phyloP scores from a whole-genome alignment of 1,284 basidiomycete species.

The Austroboletus novae-zelandiae region DNA sequence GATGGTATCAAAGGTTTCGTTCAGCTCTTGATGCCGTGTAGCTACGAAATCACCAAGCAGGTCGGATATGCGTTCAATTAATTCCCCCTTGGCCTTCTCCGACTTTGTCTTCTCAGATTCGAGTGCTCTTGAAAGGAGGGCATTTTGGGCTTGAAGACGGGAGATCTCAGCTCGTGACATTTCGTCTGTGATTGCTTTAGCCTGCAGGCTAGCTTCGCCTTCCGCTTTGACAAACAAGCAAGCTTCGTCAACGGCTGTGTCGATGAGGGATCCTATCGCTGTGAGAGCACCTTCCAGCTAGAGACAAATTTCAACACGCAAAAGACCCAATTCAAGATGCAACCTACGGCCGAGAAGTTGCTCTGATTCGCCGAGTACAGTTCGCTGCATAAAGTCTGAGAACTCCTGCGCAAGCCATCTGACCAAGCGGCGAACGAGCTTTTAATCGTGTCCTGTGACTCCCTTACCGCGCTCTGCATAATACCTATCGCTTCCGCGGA shows the following conservation, averaged over 20 bases:
- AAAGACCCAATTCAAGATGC: neutral
- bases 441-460: conserved; percentile 53
- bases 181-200: conserved; percentile 49
- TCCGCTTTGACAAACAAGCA: conserved; percentile 57
- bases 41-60: conserved; percentile 70
- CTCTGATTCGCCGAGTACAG: conserved; percentile 42
- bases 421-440: conserved; percentile 55
- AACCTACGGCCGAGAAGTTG: conserved; percentile 45
- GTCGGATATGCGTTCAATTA: conserved; percentile 69
- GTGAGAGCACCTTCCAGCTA: conserved; percentile 55
- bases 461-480: conserved; percentile 48
- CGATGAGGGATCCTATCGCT: conserved; percentile 53
- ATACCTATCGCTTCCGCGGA: conserved; percentile 53
- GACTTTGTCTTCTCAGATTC: conserved; percentile 66
- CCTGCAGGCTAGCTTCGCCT: conserved; percentile 47
- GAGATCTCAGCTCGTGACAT: conserved; percentile 60
- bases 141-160: conserved; percentile 73
- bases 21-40: conserved; percentile 68
- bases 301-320: neutral
- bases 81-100: conserved; percentile 64
- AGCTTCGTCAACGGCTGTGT: conserved; percentile 59
- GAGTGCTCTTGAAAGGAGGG: conserved; percentile 59
- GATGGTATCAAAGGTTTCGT: conserved; percentile 55
- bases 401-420: conserved; percentile 47
- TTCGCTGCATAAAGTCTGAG: conserved; percentile 46